A percentile compares a stretch with the other conserved stretches of the same genome.
Evolutionary conservation across 116 monocot species (phyloP).

Genomic region (Trichopus zeylanicus): DNA sequence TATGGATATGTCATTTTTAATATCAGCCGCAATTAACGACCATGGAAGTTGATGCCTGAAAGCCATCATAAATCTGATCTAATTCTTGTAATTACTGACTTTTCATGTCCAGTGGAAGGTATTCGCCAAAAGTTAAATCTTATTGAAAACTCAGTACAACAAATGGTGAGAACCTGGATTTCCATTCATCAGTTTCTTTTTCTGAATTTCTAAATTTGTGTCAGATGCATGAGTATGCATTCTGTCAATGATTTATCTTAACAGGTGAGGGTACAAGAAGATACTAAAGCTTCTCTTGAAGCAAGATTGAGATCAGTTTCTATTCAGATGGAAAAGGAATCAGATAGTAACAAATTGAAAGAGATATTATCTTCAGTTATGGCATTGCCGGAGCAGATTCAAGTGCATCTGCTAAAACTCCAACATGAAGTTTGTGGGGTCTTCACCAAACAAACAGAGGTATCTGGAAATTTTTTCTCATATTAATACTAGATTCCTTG

Average conservation of each 20-base stretch:
- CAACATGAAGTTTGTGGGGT: conserved; percentile 30
- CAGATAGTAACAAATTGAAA: conserved; percentile 28
- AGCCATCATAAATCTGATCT: background rate
- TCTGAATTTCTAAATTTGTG: background rate
- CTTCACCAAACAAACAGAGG: conserved; percentile 53
- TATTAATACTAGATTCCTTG: too few relatives aligned
- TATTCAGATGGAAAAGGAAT: conserved; percentile 37
- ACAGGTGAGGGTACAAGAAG: conserved; percentile 71
- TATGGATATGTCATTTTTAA: background rate
- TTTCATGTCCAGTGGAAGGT: conserved; percentile 48
- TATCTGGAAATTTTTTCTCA: conserved; percentile 11
- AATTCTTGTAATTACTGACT: background rate
- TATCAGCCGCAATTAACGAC: background rate
- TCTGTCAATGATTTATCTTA: background rate
- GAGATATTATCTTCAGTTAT: conserved; percentile 40
- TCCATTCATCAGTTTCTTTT: background rate
- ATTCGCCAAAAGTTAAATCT: conserved; percentile 65
- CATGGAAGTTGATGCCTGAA: background rate
- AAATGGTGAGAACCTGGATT: conserved; percentile 44
- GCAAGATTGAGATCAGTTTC: conserved; percentile 37
- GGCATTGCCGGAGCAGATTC: conserved; percentile 40
- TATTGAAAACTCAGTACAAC: conserved; percentile 54
- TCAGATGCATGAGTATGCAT: conserved; percentile 5
- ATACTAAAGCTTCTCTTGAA: conserved; percentile 52
- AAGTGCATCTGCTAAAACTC: conserved; percentile 32